Evolutionary conservation across 208 protist genomes (phyloP).

Genomic region (Leishmania tarentolae): DNA sequence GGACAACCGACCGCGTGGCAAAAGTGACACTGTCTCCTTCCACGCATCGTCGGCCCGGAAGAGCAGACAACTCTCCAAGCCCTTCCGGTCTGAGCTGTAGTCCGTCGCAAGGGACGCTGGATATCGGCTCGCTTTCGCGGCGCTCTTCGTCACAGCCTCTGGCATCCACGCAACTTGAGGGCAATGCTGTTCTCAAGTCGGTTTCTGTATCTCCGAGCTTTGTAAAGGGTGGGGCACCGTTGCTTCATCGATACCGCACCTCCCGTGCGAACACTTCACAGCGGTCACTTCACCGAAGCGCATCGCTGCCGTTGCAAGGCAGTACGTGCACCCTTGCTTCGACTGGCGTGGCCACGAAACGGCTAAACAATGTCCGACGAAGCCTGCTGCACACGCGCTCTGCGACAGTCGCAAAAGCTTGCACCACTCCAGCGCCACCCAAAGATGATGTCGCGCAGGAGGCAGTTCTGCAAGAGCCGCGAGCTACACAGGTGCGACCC

Average conservation of each 20-base stretch:
- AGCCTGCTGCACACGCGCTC: constrained; percentile 1
- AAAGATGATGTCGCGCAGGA: background rate
- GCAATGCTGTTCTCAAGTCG: background rate
- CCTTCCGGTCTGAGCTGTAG: constrained; percentile 21
- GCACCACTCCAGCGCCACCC: background rate
- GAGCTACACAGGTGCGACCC: background rate
- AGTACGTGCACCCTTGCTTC: background rate
- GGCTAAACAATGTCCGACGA: background rate
- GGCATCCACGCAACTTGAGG: background rate
- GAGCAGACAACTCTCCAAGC: constrained; percentile 12
- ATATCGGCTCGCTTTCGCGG: background rate
- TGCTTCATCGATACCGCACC: constrained; percentile 45
- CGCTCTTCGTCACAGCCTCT: constrained; percentile 15
- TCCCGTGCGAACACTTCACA: background rate
- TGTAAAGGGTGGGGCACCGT: constrained; percentile 15
- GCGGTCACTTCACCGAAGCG: constrained; percentile 4
- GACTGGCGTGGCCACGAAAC: background rate
- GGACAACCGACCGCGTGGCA: background rate
- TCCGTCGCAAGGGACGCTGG: constrained; percentile 9
- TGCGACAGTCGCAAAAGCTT: background rate
- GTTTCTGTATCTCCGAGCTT: background rate
- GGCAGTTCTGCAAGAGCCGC: background rate
- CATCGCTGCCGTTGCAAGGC: constrained; percentile 1
- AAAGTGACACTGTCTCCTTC: background rate
- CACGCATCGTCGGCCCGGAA: background rate